Evolutionary conservation across 805 yeast species (phyloP), one percentile per base, ranked within the genome.

Genomic region (Yamadazyma paraphyllophila): DNA sequence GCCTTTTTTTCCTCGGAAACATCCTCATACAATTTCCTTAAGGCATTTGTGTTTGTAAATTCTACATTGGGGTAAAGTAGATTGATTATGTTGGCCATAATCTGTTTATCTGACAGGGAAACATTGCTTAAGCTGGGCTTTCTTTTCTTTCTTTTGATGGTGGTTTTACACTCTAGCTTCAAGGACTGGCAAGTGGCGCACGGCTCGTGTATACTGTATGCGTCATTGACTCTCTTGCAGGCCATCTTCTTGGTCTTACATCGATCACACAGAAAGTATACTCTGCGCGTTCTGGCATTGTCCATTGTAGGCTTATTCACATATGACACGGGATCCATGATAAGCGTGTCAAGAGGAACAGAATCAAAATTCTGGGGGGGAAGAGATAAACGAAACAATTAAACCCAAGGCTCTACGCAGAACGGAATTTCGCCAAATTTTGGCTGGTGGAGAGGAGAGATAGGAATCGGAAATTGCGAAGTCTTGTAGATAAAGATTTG

Each of bases 171-270:
- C 14, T 47, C 45, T 12, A 47, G 14, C 13, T 40, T 24, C 9
- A 41, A 16, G 7, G 27, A 25, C 16, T 39, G 6, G 33, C 50
- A 47, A 10, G 44, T 37, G 4, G 34, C 41, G 43, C 50, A 47
- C 2, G 50, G 45, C 5, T 39, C 44, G 15, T 43, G 35, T 4
- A 44, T 20, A 11, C 44, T 46, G 13, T 24, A 16, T 9, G 32
- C 29, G 5, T 27, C 47, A 27, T 40, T 40, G 11, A 36, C 16
- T 7, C 48, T n/a, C 6, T 16, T 13, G 24, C 48, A 45, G 6
- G 50, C 50, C 6, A 47, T 13, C 25, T 47, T 47, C 30, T 37
- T 36, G n/a, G 44, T 39, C 26, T 47, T 47, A 17, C 50, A 47
- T 29, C 44, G 24, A 31, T 47, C 50, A 43, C 50, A 47, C 17